Base-by-base conservation (phyloP, 495 filamentous ascomycete species). In the Cenococcum geophilum region DNA sequence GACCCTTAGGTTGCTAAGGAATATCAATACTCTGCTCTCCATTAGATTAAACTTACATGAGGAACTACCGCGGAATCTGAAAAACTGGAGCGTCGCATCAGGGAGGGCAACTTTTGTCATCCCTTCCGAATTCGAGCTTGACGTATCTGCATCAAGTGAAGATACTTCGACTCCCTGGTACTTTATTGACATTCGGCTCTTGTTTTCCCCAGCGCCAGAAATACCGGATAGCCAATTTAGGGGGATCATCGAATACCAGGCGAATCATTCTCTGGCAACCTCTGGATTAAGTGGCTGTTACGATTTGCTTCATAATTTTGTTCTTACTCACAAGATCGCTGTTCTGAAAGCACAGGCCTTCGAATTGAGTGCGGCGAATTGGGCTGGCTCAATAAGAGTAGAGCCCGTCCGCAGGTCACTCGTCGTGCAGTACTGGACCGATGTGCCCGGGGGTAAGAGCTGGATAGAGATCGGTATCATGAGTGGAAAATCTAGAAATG, bases 401-500 rank as follows among this genome's bases (percentile, higher is more conserved):
- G 88, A 96, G 70, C 73, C 83, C 54, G 76, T 96, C 43, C 85
- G 89, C 63, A 83, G 93, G 42, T 85, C 84, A 16, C 75, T 97
- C 59, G 81, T 91, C 14, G 78, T 98, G 54, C 91, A 97, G 62
- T 98, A 98, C 71, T 98, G 93, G 93, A 72, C 80, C 18, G 77
- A 83, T 42, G 81, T 82, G 58, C 75, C 81, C 27, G 82, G 82
- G 11, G 74, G 78, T 4, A 95, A 91, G 76, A 93, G 83, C 72
- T 97, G 93, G 91, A 78, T 97, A 49, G 86, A 96, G 45, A 79
- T 97, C n/a, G 90, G 89, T 1, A 77, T 93, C 27, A 77, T 82
- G 60, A 87, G 88, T 67, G 83, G 85, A 43, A 82, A 75, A 65
- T 54, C 72, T 59, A 37, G 77, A 70, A 61, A 68, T 67, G 49